Base-by-base conservation (phyloP, 805 yeast species). In the Pichia membranifaciens region DNA sequence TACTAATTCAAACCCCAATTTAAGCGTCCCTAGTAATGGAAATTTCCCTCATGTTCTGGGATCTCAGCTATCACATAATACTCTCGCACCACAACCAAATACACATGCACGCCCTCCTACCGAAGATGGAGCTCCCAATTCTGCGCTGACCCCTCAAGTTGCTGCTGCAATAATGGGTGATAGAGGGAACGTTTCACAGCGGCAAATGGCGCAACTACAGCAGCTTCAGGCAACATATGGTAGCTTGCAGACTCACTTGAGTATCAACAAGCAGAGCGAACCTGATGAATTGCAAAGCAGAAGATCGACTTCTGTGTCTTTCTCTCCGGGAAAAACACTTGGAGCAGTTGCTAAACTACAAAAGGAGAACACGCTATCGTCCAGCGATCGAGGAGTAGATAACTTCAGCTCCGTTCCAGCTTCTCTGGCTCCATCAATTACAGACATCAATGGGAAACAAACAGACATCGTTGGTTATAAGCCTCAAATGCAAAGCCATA, bases 191-290 rank as follows among this genome's bases (percentile, higher is more conserved):
- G 47, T 35, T 18, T 36, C 42, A 28, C 46, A 41, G 12, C 44
- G 22, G n/a, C 53, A 53, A 37, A 23, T 53, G 32, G 45, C 45
- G 7, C 50, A 47, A 13, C 38, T 62, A 16, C 57, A 59, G 38
- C 65, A 62, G 42, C 46, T 62, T 18, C 65, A 61, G 44, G 59
- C 59, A 18, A 60, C 66, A 2, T 62, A 62, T 46, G 65, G 66
- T 7, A 57, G 51, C 22, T 42, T 61, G 10, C 64, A 62, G 38
- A 57, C 43, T 29, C 58, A 58, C 41, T 50, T 59, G 5, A 46
- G 54, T n/a, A n/a, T n/a, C n/a, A n/a, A n/a, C 21, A 48, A 51
- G 29, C 61, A 58, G 38, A 39, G 6, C 18, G 43, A 41, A 12
- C 13, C 7, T 21, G 37, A 41, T 9, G 25, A 9, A 3, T 5